Conservation (phyloP, 2,329 filamentous ascomycete species). For the Bipolaris gigantea region DNA sequence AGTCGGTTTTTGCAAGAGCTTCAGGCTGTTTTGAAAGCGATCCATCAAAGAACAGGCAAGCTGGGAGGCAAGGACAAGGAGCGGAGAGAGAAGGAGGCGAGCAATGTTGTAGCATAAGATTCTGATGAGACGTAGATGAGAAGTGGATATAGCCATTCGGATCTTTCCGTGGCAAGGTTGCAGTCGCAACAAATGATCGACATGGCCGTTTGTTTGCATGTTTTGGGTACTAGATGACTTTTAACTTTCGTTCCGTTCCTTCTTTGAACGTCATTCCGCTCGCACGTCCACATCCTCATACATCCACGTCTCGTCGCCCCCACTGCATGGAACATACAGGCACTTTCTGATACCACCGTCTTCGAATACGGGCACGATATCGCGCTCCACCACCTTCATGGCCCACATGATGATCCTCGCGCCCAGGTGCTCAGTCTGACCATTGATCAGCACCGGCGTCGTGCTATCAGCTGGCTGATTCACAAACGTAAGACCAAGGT, state of each 20-base stretch:
- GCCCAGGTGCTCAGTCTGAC: conserved; percentile 19
- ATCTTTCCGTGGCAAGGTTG: too few species aligned
- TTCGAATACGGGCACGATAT: conserved; percentile 15
- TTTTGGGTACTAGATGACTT: too few species aligned
- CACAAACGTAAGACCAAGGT: conserved; percentile 17
- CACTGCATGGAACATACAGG: conserved; percentile 11
- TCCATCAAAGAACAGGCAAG: conserved; percentile 47
- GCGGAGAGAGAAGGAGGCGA: conserved; percentile 54
- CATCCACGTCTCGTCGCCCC: conserved; percentile 18
- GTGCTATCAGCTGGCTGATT: conserved; percentile 1
- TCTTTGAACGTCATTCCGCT: too few species aligned
- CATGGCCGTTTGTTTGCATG: too few species aligned
- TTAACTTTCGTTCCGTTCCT: too few species aligned
- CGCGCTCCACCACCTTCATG: conserved; percentile 23
- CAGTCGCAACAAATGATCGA: too few species aligned
- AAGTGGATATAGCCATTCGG: too few species aligned
- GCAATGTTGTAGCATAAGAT: conserved; percentile 51
- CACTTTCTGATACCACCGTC: conserved; percentile 6
- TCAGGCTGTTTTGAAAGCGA: conserved; percentile 52
- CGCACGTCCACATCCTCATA: conserved; percentile 6
- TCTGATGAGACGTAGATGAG: background rate
- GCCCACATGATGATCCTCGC: conserved; percentile 31
- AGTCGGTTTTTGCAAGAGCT: conserved; percentile 75
- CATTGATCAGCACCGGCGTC: conserved; percentile 11
- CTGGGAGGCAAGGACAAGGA: conserved; percentile 45